These are phyloP conservation scores for Umbelopsis sp. DNA, from an alignment of 192 early-diverging fungal genomes.

Conservation along the genomic window DNA sequence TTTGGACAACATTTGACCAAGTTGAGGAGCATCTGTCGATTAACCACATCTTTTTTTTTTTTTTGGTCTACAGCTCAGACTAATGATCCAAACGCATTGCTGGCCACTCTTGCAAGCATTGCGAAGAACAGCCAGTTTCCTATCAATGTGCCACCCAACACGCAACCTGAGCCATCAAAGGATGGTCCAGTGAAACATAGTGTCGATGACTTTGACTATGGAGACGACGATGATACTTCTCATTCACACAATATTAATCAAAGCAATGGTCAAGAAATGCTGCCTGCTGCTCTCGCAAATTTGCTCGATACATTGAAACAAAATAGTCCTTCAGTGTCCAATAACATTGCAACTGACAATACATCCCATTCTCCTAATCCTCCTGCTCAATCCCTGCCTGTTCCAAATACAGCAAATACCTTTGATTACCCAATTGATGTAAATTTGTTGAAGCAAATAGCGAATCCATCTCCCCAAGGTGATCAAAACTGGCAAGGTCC, in stretches of 20 bases:
- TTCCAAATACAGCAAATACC: not conserved
- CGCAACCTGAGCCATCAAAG: not conserved
- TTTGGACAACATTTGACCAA: not conserved
- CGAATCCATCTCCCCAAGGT: no score
- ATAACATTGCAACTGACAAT: conserved; percentile 21
- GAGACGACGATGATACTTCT: conserved; percentile 3
- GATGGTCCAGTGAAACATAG: no score
- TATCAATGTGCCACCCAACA: not conserved
- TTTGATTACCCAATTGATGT: no score
- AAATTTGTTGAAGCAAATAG: no score
- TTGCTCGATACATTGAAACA: conserved; percentile 22
- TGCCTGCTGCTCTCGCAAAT: conserved; percentile 15
- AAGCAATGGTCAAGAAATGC: not conserved
- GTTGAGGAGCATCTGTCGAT: no score
- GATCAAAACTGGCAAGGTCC: no score
- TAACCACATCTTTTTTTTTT: no score
- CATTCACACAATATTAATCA: not conserved
- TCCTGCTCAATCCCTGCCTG: not conserved
- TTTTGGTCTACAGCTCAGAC: not conserved
- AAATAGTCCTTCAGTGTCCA: conserved; percentile 17
- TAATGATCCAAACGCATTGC: not conserved
- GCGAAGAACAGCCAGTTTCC: not conserved
- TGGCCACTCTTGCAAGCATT: conserved; percentile 16
- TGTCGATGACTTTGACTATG: conserved; percentile 14
- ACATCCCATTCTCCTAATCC: not conserved